Conservation (phyloP, 176 grass and related monocot genomes). For the Raddia guianensis region DNA sequence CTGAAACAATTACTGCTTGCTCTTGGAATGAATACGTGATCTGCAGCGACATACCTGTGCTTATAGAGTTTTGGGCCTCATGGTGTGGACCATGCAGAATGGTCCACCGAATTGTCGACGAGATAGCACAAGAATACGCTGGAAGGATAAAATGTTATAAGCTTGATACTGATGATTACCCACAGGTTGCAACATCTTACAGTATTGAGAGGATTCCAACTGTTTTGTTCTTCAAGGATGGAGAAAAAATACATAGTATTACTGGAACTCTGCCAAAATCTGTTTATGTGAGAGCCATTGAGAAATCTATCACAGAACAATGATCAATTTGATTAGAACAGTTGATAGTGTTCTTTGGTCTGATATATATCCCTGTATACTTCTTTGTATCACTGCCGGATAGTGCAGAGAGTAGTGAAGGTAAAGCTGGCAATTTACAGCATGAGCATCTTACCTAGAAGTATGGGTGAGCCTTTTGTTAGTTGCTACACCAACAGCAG, state of each 20-base stretch:
- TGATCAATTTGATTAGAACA: conserved; percentile 31
- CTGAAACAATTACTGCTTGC: conserved; percentile 76
- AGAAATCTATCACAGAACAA: conserved; percentile 67
- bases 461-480: conserved; percentile 27
- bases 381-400: conserved; percentile 15
- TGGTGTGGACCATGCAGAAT: conserved; percentile 94
- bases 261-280: conserved; percentile 82
- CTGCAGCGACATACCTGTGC: conserved; percentile 74
- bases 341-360: conserved; percentile 11
- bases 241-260: conserved; percentile 77
- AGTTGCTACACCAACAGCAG: conserved; percentile 30
- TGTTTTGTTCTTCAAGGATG: conserved; percentile 88
- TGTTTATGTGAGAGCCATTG: conserved; percentile 83
- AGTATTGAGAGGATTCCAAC: conserved; percentile 70
- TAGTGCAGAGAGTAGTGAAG: conserved; percentile 16
- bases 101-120: conserved; percentile 65
- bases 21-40: conserved; percentile 78
- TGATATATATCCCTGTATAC: conserved; percentile 25
- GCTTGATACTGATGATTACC: conserved; percentile 81
- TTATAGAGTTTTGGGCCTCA: conserved; percentile 90
- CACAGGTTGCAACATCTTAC: conserved; percentile 61
- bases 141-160: conserved; percentile 81
- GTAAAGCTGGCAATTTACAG: conserved; percentile 40
- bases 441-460: conserved; percentile 19
- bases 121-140: conserved; percentile 76